phyloP scores from a whole-genome alignment of 257 asterid species.

The Nicotiana benthamiana region DNA sequence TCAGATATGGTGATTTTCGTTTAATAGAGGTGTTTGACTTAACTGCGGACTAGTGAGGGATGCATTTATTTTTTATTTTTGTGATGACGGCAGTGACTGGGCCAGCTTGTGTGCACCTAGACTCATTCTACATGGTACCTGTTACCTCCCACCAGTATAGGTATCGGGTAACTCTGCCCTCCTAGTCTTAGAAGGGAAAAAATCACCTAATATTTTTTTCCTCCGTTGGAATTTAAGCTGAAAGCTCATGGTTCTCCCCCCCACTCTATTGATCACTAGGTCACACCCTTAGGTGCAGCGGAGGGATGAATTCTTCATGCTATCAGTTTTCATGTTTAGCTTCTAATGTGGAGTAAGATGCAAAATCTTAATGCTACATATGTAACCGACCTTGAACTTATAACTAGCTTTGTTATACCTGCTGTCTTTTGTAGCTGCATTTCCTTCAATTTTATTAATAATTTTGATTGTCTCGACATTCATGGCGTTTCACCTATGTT shows the following conservation, averaged over 20 bases:
- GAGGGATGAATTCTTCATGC: background rate
- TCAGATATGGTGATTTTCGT: background rate
- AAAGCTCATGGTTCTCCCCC: too few relatives aligned
- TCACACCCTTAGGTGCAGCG: too few relatives aligned
- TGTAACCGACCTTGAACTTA: background rate
- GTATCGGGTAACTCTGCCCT: too few relatives aligned
- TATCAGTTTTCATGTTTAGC: background rate
- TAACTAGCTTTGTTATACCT: background rate
- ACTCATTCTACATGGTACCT: too few relatives aligned
- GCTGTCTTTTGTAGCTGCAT: background rate
- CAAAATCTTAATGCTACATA: background rate
- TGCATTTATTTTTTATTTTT: background rate
- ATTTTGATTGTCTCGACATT: background rate
- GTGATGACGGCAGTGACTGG: too few relatives aligned
- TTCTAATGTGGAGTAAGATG: background rate
- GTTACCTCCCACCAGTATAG: too few relatives aligned
- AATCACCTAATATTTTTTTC: too few relatives aligned
- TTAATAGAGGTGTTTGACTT: background rate
- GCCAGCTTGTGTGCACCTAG: too few relatives aligned
- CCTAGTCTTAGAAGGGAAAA: too few relatives aligned
- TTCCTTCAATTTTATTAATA: background rate
- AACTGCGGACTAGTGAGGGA: background rate
- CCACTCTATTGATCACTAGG: too few relatives aligned
- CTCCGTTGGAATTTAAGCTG: too few relatives aligned
- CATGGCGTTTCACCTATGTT: background rate